Base-by-base conservation (phyloP, 768 basidiomycete genomes). In the Erythrobasidium yunnanense region DNA sequence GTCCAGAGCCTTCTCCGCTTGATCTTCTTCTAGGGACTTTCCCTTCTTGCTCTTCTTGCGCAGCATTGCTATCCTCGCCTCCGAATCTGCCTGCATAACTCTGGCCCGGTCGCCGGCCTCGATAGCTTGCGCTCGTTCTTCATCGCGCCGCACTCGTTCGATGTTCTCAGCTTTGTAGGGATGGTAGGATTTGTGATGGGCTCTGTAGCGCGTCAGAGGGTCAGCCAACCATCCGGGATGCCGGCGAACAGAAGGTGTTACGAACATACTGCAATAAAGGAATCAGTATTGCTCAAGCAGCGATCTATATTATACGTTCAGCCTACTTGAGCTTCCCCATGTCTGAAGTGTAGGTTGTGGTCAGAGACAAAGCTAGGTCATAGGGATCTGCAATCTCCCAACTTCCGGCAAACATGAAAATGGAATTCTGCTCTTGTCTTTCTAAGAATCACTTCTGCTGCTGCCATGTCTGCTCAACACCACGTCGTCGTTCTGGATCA, bases 151-250 rank as follows among this genome's bases (percentile, higher is more conserved):
- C 6, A 68, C 66, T 30, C 66, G 66, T 46, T 68, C 66, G 34
- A 68, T 32, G 52, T 68, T 68, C 33, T 68, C 66, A 13, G 65
- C 29, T 32, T 68, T 68, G 66, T 68, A 68, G 22, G 66, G 60
- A 25, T 63, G 60, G 30, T 63, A 63, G 47, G 47, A 50, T 49
- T 63, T 63, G 60, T 63, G 60, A 23, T 63, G 60, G n/a, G 60
- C 60, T n/a, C 49, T 63, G n/a, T n/a, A n/a, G n/a, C n/a, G 47
- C 60, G 49, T 15, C 49, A 47, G 38, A 35, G 25, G 3, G 22
- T 4, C 2, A 4, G 42, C 33, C 60, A 27, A 25, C 49, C 22
- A 11, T 11, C 38, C n/a, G n/a, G n/a, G n/a, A n/a, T n/a, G n/a
- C n/a, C n/a, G n/a, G n/a, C n/a, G n/a, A n/a, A n/a, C n/a, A n/a